Conservation (phyloP, 2,329 filamentous ascomycete species). For the Beauveria rudraprayagi region DNA sequence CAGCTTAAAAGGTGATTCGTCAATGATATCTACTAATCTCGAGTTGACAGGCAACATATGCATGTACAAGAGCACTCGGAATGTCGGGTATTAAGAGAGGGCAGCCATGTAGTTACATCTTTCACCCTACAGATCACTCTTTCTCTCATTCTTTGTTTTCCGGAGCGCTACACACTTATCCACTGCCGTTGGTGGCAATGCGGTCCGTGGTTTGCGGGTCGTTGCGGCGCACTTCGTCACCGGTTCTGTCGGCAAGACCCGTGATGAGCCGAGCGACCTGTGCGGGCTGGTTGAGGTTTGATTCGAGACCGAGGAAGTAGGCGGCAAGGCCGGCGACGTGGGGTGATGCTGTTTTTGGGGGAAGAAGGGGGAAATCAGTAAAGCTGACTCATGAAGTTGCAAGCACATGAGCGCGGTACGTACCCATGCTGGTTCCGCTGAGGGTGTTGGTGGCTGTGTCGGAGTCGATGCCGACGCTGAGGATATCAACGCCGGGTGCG, state of each 20-base stretch:
- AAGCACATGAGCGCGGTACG: constrained; percentile 8
- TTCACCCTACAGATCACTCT: too few species aligned
- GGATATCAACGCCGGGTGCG: constrained; percentile 46
- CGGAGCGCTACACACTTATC: constrained; percentile 6
- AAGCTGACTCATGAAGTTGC: not conserved
- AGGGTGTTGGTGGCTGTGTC: constrained; percentile 37
- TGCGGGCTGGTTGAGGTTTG: constrained; percentile 29
- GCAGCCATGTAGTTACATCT: not conserved
- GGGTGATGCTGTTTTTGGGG: constrained; percentile 40
- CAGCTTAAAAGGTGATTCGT: too few species aligned
- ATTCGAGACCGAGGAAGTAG: constrained; percentile 56
- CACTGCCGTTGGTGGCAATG: constrained; percentile 50
- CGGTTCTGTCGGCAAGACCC: constrained; percentile 40
- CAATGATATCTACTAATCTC: too few species aligned
- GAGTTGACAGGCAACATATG: too few species aligned
- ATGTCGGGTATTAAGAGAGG: not conserved
- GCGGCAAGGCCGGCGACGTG: constrained; percentile 61
- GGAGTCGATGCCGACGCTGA: constrained; percentile 43
- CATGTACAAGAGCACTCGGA: not conserved
- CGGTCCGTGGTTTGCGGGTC: constrained; percentile 36
- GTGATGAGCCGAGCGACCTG: constrained; percentile 41
- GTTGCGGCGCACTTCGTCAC: constrained; percentile 37
- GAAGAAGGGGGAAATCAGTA: constrained; percentile 12
- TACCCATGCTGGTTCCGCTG: constrained; percentile 52
- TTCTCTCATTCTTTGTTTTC: not conserved